Evolutionary conservation across 2,329 filamentous ascomycete genomes (phyloP), one percentile per base, ranked within the genome.

Genomic region (Bipolaris oryzae): DNA sequence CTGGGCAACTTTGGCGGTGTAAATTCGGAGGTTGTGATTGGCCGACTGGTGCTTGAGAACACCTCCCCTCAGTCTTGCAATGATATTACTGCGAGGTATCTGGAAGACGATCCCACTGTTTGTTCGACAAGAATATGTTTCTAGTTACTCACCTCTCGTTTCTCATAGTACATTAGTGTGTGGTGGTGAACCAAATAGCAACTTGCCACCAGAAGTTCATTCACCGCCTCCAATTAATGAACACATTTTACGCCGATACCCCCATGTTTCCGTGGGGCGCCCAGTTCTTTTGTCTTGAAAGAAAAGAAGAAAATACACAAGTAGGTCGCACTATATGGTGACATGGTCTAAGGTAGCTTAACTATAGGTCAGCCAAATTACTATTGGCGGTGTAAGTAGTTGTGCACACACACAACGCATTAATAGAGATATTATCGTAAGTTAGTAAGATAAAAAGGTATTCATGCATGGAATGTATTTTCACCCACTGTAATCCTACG

Each of bases 1-100:
- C 49, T 50, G 49, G 53, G 34, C 21, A 48, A 13, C 20, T 48
- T 48, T 48, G 45, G 45, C 45, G 45, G 45, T 48, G 45, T 48
- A 38, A 38, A 16, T 48, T 18, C n/a, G 45, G 23, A 9, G 20
- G 21, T 18, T 48, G 3, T 48, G 21, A 48, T 48, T 48, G 45
- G 45, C 6, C n/a, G 5, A 11, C 6, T n/a, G 25, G 15, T 11
- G 9, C 10, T 38, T 15, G 16, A 48, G 33, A 16, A 48, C 45
- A 48, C 20, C 34, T 38, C 28, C 45, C 21, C n/a, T 34, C n/a
- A 18, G 31, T 38, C 11, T 38, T 10, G 18, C 13, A 38, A 16
- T 16, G 9, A 15, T 20, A 10, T 7, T 28, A 45, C 28, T 5
- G 9, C 1, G 9, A 34, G 25, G 11, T 38, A 16, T 21, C 23